phyloP scores from a whole-genome alignment of 805 yeast species.

The Maudiozyma serrabonitensis region DNA sequence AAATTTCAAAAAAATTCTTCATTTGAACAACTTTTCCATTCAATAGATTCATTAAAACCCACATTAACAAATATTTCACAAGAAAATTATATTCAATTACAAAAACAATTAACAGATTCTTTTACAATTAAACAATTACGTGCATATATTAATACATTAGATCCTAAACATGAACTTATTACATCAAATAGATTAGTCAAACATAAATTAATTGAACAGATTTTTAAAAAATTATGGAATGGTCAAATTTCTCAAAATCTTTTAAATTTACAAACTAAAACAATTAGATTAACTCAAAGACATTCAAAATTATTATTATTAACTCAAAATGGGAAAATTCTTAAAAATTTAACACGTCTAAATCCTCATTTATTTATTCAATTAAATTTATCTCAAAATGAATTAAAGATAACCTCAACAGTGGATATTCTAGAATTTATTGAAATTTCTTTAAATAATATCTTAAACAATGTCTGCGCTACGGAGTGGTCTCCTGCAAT shows the following conservation, averaged over 20 bases:
- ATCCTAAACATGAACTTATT: constrained; percentile 1
- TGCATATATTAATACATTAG: constrained; percentile 11
- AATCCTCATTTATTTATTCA: constrained; percentile 10
- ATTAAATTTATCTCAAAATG: constrained; percentile 5
- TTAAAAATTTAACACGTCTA: constrained; percentile 23
- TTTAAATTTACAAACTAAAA: background rate
- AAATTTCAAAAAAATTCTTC: constrained; percentile 18
- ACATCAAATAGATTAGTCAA: constrained; percentile 4
- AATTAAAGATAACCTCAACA: constrained; percentile 8
- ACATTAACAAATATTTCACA: constrained; percentile 11
- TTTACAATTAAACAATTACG: constrained; percentile 23
- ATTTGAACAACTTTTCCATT: constrained; percentile 18
- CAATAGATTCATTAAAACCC: constrained; percentile 24
- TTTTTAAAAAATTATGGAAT: constrained; percentile 16
- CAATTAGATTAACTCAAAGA: constrained; percentile 3
- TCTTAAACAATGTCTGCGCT: constrained; percentile 17
- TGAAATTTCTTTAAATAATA: constrained; percentile 23
- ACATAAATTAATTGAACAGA: constrained; percentile 7
- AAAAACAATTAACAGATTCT: constrained; percentile 13
- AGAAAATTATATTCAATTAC: constrained; percentile 14
- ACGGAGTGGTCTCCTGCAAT: background rate
- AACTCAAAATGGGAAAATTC: constrained; percentile 27
- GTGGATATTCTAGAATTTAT: constrained; percentile 20
- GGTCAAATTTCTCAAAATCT: constrained; percentile 4
- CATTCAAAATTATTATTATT: constrained; percentile 14